Conservation (phyloP, 2,329 filamentous ascomycete genomes). For the Calonectria hawksworthii region DNA sequence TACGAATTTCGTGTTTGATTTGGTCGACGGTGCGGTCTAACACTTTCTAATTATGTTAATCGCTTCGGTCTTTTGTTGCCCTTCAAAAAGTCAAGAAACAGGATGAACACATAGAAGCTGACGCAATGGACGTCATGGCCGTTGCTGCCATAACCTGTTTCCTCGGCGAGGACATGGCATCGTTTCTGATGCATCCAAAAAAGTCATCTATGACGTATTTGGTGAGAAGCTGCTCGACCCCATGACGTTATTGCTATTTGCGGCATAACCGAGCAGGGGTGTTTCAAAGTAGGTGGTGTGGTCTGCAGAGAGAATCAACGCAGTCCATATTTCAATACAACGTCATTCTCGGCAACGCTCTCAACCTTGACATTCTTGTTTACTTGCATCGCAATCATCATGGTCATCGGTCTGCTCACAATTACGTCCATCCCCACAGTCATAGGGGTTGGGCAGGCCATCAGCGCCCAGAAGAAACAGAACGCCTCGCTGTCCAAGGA, state of each 20-base stretch:
- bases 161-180: conserved; percentile 16
- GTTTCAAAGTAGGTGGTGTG: conserved; percentile 8
- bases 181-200: conserved; percentile 10
- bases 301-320: background rate
- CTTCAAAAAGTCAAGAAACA: conserved; percentile 36
- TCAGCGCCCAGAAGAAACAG: conserved; percentile 70
- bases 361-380: conserved; percentile 15
- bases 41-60: conserved; percentile 10
- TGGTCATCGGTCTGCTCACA: conserved; percentile 67
- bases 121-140: conserved; percentile 46
- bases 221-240: conserved; percentile 3
- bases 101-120: conserved; percentile 35
- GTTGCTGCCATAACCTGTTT: conserved; percentile 42
- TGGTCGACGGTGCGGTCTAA: background rate
- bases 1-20: background rate
- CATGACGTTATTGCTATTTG: conserved; percentile 13
- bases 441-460: conserved; percentile 67
- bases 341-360: conserved; percentile 33
- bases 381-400: conserved; percentile 38
- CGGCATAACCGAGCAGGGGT: conserved; percentile 21
- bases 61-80: conserved; percentile 40
- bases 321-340: conserved; percentile 23
- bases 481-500: conserved; percentile 66
- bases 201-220: conserved; percentile 31
- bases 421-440: conserved; percentile 68